Base-by-base conservation (phyloP, 805 yeast species). In the Tetrapisispora nanseiensis region DNA sequence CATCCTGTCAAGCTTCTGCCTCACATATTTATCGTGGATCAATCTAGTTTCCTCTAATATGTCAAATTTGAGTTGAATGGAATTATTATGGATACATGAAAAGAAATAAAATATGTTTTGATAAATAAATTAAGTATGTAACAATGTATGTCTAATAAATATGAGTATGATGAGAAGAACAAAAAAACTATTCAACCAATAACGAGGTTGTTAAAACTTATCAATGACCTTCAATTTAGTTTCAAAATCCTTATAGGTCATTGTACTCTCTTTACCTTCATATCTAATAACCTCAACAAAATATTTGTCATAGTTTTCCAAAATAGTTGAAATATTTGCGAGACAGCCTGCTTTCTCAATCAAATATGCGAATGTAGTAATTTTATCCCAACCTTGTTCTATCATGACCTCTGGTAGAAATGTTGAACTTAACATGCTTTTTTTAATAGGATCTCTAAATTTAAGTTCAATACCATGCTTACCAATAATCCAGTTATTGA, bases 401-500 rank as follows among this genome's bases (percentile, higher is more conserved):
- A 66, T 70, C 19, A 96, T 95, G 1, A 92, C 97, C 33, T 79
- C 83, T 0, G 98, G 98, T 32, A 92, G 63, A 51, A 86, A 92
- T 0, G 97, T 92, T 0, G 97, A 86, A 39, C 81, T 74, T 23
- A 67, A 70, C 0, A 56, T 45, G 4, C 63, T 55, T 2, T 72
- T 70, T 7, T 56, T 51, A 3, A 33, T 41, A 3, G 62, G 61
- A 18, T 64, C 52, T 10, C 55, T 56, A 51, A 86, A 76, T 15
- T 64, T 57, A 6, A 87, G 72, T 42, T 77, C 70, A 16, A 92
- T 73, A 0, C 98, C 98, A 59, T 92, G 92, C 12, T 55, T 57
- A 0, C 98, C 97, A 37, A 90, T 58, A 7, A 62, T 70, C 97
- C 97, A 92, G 54, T 84, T 83, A 39, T 69, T 61, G 0, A 79